These are phyloP conservation scores for Sphagnum tenellum DNA, from an alignment of 225 moss, liverwort and hornwort genomes.

Conservation along the genomic window DNA sequence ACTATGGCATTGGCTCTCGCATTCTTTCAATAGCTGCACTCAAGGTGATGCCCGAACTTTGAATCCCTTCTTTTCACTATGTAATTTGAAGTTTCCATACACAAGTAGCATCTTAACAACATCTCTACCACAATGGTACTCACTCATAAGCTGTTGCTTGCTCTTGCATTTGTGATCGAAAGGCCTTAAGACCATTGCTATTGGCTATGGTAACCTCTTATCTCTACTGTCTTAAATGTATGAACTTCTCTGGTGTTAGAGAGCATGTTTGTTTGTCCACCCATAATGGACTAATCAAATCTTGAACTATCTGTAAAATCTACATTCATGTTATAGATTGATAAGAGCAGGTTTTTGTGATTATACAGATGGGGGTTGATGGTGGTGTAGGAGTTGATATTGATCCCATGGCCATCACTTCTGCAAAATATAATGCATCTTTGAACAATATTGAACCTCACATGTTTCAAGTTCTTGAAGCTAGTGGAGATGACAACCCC, in stretches of 20 bases:
- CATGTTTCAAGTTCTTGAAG: constrained; percentile 54
- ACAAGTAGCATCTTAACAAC: too few relatives aligned
- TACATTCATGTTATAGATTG: background rate
- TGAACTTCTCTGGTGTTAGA: too few relatives aligned
- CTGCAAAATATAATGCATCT: constrained; percentile 74
- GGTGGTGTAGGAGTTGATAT: constrained; percentile 73
- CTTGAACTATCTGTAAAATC: background rate
- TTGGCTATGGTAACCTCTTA: too few relatives aligned
- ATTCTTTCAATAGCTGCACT: constrained; percentile 87
- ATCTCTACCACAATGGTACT: too few relatives aligned
- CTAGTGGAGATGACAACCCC: constrained; percentile 52
- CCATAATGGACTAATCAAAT: background rate
- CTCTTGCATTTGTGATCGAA: too few relatives aligned
- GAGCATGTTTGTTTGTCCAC: too few relatives aligned
- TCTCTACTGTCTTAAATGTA: too few relatives aligned
- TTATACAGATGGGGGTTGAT: constrained; percentile 65
- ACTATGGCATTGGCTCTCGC: constrained; percentile 95
- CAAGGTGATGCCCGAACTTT: constrained; percentile 53
- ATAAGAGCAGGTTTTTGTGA: too few relatives aligned
- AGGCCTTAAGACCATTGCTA: too few relatives aligned
- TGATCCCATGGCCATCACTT: constrained; percentile 78
- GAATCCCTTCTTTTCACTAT: too few relatives aligned
- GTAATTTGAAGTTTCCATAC: too few relatives aligned
- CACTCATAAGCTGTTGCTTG: too few relatives aligned
- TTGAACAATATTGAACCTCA: constrained; percentile 58